phyloP scores from a whole-genome alignment of 176 grass and related monocot species.

The Urochloa ruziziensis region DNA sequence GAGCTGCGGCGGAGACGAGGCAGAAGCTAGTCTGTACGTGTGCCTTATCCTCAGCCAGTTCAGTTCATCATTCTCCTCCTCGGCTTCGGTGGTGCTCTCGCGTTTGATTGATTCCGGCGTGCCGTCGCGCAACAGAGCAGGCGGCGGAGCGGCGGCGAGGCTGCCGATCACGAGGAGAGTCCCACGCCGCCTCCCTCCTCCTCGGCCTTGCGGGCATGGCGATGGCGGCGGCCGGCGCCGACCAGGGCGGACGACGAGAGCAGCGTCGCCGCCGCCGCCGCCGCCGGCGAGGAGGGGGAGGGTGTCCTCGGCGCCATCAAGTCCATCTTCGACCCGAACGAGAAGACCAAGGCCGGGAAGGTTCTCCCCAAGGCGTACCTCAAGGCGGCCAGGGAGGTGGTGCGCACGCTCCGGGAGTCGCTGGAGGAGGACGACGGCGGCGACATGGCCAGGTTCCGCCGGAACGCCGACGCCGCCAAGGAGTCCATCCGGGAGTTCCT shows the following conservation, averaged over 20 bases:
- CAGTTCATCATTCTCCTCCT: not conserved
- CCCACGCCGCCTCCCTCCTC: slow-evolving; percentile 30
- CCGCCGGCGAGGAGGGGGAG: not conserved
- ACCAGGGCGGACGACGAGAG: slow-evolving; percentile 37
- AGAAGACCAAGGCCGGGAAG: slow-evolving; percentile 81
- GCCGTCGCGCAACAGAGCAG: slow-evolving; percentile 64
- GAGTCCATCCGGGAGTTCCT: slow-evolving; percentile 80
- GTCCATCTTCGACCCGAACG: slow-evolving; percentile 79
- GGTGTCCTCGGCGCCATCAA: slow-evolving; percentile 69
- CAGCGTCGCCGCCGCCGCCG: not conserved
- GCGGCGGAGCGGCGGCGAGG: slow-evolving; percentile 19
- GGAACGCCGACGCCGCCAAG: slow-evolving; percentile 81
- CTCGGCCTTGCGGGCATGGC: not conserved
- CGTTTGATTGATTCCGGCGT: slow-evolving; percentile 16
- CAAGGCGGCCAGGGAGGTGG: slow-evolving; percentile 85
- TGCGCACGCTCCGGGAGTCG: slow-evolving; percentile 86
- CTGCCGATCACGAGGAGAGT: slow-evolving; percentile 36
- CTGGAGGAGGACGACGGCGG: slow-evolving; percentile 58
- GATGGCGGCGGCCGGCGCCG: not conserved
- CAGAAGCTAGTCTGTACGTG: slow-evolving; percentile 8
- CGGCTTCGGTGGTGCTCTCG: not conserved
- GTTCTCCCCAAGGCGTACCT: slow-evolving; percentile 87
- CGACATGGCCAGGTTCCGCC: slow-evolving; percentile 69
- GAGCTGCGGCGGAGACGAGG: not conserved
- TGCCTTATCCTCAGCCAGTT: not conserved